phyloP scores from a whole-genome alignment of 768 basidiomycete genomes.

The Gyrodon lividus region DNA sequence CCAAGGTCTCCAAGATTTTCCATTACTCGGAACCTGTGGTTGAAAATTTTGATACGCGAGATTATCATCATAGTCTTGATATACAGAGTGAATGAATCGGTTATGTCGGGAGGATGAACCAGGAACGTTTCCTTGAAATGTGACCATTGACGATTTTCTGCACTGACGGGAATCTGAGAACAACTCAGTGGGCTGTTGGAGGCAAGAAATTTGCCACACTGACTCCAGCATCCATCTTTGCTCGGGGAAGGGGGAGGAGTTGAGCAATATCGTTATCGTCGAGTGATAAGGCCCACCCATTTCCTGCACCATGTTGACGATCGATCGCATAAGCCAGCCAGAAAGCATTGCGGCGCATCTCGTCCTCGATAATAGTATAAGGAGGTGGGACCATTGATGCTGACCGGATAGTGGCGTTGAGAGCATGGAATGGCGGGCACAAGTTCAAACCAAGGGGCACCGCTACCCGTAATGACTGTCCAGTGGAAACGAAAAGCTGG shows the following conservation, averaged over 20 bases:
- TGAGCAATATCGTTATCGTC: conserved; percentile 78
- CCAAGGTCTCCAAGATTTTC: conserved; percentile 59
- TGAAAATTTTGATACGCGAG: conserved; percentile 61
- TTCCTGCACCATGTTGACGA: conserved; percentile 63
- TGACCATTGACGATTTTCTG: conserved; percentile 64
- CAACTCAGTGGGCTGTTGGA: conserved; percentile 5
- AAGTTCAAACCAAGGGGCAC: conserved; percentile 72
- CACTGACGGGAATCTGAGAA: conserved; percentile 44
- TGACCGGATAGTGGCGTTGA: conserved; percentile 55
- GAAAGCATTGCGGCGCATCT: conserved; percentile 68
- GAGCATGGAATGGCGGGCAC: conserved; percentile 63
- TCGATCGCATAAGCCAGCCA: conserved; percentile 73
- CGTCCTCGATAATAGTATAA: conserved; percentile 64
- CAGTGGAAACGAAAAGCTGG: conserved; percentile 61
- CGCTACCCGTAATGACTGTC: conserved; percentile 54
- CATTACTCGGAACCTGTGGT: conserved; percentile 60
- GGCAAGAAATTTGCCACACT: conserved; percentile 17
- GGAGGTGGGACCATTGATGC: conserved; percentile 61
- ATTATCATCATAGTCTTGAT: conserved; percentile 68
- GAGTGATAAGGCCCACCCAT: conserved; percentile 68
- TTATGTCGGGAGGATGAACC: conserved; percentile 56
- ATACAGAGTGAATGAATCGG: conserved; percentile 71
- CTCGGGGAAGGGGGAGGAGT: conserved; percentile 59
- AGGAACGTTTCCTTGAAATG: conserved; percentile 60
- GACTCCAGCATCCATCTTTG: conserved; percentile 63